phyloP scores from a whole-genome alignment of 306 rosid genomes.

The Vicia villosa region DNA sequence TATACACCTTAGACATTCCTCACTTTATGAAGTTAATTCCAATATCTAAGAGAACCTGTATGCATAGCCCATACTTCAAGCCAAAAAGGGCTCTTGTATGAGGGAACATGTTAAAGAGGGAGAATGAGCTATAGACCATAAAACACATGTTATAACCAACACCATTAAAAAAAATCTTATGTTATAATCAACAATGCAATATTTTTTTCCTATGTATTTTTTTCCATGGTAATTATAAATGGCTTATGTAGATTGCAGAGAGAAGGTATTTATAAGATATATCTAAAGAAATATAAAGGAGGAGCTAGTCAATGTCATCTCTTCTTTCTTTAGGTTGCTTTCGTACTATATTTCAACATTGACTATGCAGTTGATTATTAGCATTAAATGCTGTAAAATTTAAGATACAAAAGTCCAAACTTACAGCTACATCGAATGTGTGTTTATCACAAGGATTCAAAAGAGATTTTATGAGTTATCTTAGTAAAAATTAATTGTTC shows the following conservation, averaged over 20 bases:
- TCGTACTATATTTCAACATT: constrained; percentile 26
- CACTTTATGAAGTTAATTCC: neutral
- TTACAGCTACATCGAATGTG: constrained; percentile 26
- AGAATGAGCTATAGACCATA: neutral
- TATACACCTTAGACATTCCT: neutral
- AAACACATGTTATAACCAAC: too few relatives aligned
- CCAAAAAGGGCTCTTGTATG: neutral
- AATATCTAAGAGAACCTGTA: neutral
- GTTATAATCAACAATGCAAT: too few relatives aligned
- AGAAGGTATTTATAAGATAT: neutral
- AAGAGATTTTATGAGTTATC: constrained; percentile 6
- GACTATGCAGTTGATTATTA: neutral
- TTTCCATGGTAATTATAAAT: neutral
- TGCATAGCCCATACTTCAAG: neutral
- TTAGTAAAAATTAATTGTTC: neutral
- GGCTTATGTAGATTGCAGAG: neutral
- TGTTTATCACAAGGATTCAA: constrained; percentile 13
- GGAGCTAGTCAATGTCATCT: neutral
- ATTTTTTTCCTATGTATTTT: neutral
- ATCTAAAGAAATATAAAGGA: neutral
- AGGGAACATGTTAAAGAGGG: neutral
- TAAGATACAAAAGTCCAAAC: neutral
- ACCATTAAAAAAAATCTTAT: too few relatives aligned
- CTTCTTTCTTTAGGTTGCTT: constrained; percentile 6
- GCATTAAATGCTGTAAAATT: neutral